These are phyloP conservation scores for Kodamaea hsintzibuensis DNA, from an alignment of 805 yeast species.

Conservation along the genomic window DNA sequence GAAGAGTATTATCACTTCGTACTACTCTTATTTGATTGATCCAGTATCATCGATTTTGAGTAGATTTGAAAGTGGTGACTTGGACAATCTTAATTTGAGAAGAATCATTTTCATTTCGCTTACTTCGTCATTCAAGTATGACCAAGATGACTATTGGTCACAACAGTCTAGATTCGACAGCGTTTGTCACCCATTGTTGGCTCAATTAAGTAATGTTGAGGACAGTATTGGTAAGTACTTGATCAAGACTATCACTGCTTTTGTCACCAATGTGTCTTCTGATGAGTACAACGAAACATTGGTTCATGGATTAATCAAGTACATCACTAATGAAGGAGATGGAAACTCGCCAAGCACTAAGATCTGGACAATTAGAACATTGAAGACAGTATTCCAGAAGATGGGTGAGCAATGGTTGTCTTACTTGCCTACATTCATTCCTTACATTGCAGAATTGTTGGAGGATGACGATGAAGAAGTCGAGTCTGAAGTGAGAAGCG, in stretches of 20 bases:
- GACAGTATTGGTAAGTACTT: slow-evolving; percentile 75
- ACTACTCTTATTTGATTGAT: slow-evolving; percentile 83
- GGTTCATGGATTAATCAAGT: slow-evolving; percentile 38
- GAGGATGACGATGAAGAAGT: slow-evolving; percentile 96
- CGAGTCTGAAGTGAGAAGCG: slow-evolving; percentile 86
- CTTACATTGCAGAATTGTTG: slow-evolving; percentile 89
- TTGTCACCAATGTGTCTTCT: slow-evolving; percentile 69
- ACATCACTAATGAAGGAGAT: slow-evolving; percentile 46
- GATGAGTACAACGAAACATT: slow-evolving; percentile 71
- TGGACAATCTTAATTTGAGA: slow-evolving; percentile 55
- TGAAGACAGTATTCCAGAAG: slow-evolving; percentile 81
- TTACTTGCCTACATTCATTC: slow-evolving; percentile 90
- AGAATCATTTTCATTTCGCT: slow-evolving; percentile 74
- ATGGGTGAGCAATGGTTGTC: slow-evolving; percentile 95
- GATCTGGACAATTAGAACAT: slow-evolving; percentile 77
- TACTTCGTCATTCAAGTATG: slow-evolving; percentile 80
- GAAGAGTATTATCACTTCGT: slow-evolving; percentile 84
- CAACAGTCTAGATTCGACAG: slow-evolving; percentile 80
- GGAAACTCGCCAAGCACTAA: slow-evolving; percentile 64
- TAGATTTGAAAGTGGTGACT: slow-evolving; percentile 45
- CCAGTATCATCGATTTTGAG: slow-evolving; percentile 58
- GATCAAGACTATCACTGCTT: slow-evolving; percentile 75
- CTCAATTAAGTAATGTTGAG: slow-evolving; percentile 69
- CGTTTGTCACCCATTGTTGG: slow-evolving; percentile 60
- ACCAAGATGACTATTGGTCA: slow-evolving; percentile 94